These are phyloP conservation scores for Tranzscheliella williamsii DNA, from an alignment of 1,284 basidiomycete genomes.

Conservation along the genomic window DNA sequence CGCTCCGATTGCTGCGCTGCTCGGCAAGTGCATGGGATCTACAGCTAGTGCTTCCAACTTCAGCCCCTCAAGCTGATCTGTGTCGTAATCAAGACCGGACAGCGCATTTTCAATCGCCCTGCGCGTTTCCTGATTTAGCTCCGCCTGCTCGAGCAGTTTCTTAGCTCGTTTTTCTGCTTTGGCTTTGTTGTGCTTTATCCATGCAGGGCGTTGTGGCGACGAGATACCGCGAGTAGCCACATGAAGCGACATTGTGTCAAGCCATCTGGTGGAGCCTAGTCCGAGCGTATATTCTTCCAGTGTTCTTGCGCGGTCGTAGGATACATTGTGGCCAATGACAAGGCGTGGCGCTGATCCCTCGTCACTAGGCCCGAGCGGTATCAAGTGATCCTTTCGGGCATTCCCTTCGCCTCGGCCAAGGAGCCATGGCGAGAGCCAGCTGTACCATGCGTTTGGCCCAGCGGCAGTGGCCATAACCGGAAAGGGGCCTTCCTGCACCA, in stretches of 20 bases:
- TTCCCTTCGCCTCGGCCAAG: constrained; percentile 67
- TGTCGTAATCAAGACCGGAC: constrained; percentile 36
- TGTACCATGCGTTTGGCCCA: constrained; percentile 84
- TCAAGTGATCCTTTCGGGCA: constrained; percentile 71
- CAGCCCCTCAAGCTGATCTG: constrained; percentile 39
- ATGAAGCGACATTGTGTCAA: constrained; percentile 95
- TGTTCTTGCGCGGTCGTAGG: constrained; percentile 85
- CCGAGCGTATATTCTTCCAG: constrained; percentile 80
- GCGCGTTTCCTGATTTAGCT: constrained; percentile 59
- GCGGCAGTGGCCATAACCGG: constrained; percentile 89
- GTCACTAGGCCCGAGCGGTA: constrained; percentile 68
- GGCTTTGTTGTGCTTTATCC: constrained; percentile 78
- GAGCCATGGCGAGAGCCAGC: constrained; percentile 93
- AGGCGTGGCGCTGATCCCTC: constrained; percentile 64
- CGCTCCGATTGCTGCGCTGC: neutral
- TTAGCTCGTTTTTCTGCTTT: constrained; percentile 65
- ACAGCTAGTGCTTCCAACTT: constrained; percentile 33
- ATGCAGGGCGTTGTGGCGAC: constrained; percentile 88
- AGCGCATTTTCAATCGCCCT: constrained; percentile 40
- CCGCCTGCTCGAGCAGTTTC: constrained; percentile 58
- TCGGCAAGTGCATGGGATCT: constrained; percentile 4
- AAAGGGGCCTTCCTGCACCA: constrained; percentile 79
- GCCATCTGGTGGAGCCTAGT: constrained; percentile 75
- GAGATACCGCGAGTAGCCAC: constrained; percentile 93
- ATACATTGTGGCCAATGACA: constrained; percentile 91